Evolutionary conservation across 192 early-diverging fungal species (phyloP).

Genomic region (Entophlyctis luteolus): DNA sequence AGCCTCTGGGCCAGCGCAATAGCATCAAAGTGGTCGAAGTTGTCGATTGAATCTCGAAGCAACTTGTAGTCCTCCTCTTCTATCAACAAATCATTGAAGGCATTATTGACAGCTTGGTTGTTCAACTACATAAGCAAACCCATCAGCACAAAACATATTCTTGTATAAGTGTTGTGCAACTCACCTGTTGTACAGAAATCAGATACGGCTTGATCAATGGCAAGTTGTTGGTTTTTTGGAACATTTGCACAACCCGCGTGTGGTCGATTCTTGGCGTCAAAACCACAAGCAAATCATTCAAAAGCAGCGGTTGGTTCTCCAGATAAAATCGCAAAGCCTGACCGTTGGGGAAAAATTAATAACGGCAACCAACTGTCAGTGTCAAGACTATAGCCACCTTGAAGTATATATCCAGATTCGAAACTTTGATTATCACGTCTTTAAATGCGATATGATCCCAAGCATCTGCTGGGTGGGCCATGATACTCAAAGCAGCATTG

Average conservation of each 20-base stretch:
- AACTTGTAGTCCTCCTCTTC: conserved; percentile 97
- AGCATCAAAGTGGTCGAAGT: conserved; percentile 92
- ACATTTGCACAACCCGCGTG: conserved; percentile 93
- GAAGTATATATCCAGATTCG: conserved; percentile 97
- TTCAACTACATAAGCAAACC: conserved; percentile 57
- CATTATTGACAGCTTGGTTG: conserved; percentile 91
- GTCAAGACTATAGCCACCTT: conserved; percentile 66
- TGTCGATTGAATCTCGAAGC: conserved; percentile 89
- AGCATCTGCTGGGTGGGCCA: conserved; percentile 89
- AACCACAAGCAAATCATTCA: conserved; percentile 87
- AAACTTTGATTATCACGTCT: conserved; percentile 94
- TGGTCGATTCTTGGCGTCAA: conserved; percentile 92
- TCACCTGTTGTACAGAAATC: conserved; percentile 82
- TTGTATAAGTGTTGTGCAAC: neutral
- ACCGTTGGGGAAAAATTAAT: conserved; percentile 4
- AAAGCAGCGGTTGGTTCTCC: conserved; percentile 87
- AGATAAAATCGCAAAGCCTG: conserved; percentile 92
- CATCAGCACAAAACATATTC: neutral
- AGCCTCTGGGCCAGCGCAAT: conserved; percentile 83
- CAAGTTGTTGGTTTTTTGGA: conserved; percentile 96
- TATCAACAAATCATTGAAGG: conserved; percentile 92
- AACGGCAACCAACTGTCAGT: neutral
- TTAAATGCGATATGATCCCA: conserved; percentile 98
- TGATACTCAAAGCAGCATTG: conserved; percentile 94
- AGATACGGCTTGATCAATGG: conserved; percentile 96